phyloP scores from a whole-genome alignment of 495 filamentous ascomycete genomes.

The Penicillium roqueforti region DNA sequence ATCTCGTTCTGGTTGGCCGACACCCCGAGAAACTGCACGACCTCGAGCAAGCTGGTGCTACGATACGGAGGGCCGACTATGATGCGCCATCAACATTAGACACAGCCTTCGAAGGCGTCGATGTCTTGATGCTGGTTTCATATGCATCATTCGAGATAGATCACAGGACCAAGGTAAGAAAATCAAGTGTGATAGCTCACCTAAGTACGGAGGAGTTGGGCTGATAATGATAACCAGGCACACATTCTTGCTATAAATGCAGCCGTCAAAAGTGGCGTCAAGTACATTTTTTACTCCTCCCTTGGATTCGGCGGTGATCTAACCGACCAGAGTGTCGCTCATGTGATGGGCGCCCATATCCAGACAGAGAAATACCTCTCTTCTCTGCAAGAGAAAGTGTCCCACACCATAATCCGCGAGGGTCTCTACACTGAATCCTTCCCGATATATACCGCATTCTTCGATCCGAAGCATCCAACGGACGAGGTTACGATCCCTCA shows the following conservation, averaged over 20 bases:
- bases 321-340: constrained; percentile 41
- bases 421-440: constrained; percentile 65
- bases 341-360: constrained; percentile 68
- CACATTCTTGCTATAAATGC: constrained; percentile 56
- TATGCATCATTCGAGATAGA: constrained; percentile 42
- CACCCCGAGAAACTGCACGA: constrained; percentile 35
- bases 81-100: constrained; percentile 28
- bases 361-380: constrained; percentile 56
- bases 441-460: constrained; percentile 65
- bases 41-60: constrained; percentile 26
- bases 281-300: constrained; percentile 64
- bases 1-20: constrained; percentile 45
- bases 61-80: constrained; percentile 37
- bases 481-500: constrained; percentile 49
- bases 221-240: constrained; percentile 17
- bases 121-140: constrained; percentile 38
- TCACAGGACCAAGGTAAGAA: constrained; percentile 28
- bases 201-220: background rate
- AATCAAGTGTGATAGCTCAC: background rate
- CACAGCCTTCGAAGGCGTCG: constrained; percentile 34
- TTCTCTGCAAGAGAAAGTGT: constrained; percentile 26
- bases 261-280: constrained; percentile 52
- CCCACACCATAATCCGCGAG: constrained; percentile 54
- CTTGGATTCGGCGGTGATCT: constrained; percentile 53
- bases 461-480: constrained; percentile 32